Conservation (phyloP, 148 eudicot species). For the Bassia scoparia region DNA sequence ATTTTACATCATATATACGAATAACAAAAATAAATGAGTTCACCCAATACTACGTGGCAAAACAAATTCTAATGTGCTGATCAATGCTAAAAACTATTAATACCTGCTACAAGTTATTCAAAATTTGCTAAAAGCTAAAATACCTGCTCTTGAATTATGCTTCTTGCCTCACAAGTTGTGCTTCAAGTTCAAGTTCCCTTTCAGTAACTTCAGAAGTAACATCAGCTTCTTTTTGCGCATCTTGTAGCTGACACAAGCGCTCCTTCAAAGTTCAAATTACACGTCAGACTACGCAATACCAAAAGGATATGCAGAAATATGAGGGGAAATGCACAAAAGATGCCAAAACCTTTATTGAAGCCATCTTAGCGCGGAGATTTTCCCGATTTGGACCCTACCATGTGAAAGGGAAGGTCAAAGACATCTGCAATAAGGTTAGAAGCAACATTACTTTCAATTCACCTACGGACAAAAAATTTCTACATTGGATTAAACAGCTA, state of each 20-base stretch:
- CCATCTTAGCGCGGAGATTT: constrained; percentile 85
- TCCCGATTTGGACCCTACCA: constrained; percentile 96
- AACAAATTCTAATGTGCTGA: background rate
- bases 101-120: too few relatives aligned
- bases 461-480: background rate
- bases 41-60: background rate
- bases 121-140: background rate
- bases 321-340: background rate
- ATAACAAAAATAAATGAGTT: too few relatives aligned
- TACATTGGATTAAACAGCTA: background rate
- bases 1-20: too few relatives aligned
- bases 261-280: constrained; percentile 42
- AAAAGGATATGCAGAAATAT: constrained; percentile 2
- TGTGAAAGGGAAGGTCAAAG: constrained; percentile 95
- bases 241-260: constrained; percentile 90
- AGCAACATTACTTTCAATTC: background rate
- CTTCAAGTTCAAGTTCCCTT: constrained; percentile 99
- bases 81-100: too few relatives aligned
- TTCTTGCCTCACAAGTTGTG: constrained; percentile 97
- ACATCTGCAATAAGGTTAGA: constrained; percentile 52
- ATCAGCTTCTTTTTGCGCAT: constrained; percentile 84
- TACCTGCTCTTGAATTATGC: constrained; percentile 99
- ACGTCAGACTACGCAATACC: constrained; percentile 16
- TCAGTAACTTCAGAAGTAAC: constrained; percentile 91
- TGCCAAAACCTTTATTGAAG: constrained; percentile 72